phyloP scores from a whole-genome alignment of 768 basidiomycete genomes.

The Russula griseocarnosa region DNA sequence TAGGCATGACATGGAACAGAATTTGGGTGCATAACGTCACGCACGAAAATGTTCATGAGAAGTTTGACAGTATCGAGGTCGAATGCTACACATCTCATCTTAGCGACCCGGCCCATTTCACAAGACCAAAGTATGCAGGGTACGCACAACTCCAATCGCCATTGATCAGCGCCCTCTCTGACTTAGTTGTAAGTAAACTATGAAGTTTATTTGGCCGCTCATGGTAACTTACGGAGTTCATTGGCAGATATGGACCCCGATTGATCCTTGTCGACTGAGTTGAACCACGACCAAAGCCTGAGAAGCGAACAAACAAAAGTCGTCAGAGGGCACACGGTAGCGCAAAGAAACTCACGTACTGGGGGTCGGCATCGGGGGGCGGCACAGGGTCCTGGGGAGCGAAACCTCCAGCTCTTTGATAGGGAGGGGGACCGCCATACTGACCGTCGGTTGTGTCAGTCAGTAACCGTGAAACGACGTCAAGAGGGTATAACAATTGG shows the following conservation, averaged over 20 bases:
- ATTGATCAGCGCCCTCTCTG: conserved; percentile 48
- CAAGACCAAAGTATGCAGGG: background rate
- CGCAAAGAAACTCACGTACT: conserved; percentile 44
- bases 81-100: conserved; percentile 48
- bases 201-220: background rate
- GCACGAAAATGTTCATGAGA: conserved; percentile 75
- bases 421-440: conserved; percentile 16
- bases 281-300: conserved; percentile 75
- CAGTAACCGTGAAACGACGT: background rate
- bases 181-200: background rate
- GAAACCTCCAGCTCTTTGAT: conserved; percentile 36
- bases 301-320: background rate
- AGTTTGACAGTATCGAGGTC: conserved; percentile 85
- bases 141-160: conserved; percentile 76
- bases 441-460: background rate
- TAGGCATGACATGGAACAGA: background rate
- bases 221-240: conserved; percentile 57
- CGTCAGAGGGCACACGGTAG: background rate
- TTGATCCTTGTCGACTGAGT: conserved; percentile 61
- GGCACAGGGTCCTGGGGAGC: conserved; percentile 38
- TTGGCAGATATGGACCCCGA: conserved; percentile 60
- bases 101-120: background rate
- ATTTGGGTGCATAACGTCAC: conserved; percentile 29
- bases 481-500: background rate
- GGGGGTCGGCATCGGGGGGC: conserved; percentile 69